Evolutionary conservation across 75 land plant species (phyloP).

Genomic region (Selaginella tamariscina): DNA sequence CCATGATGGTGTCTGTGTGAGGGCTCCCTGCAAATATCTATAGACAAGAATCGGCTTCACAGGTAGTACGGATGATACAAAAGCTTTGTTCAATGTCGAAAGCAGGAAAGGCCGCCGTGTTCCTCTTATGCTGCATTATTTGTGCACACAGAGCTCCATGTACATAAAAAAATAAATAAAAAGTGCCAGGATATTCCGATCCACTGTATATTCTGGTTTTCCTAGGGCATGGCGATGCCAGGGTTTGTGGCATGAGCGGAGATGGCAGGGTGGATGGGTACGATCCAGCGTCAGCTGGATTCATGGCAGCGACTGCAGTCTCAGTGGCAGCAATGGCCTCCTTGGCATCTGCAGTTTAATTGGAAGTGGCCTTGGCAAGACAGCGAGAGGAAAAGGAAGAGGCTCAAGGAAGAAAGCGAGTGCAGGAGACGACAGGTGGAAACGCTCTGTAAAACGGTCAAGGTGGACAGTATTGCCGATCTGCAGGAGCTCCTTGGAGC

Average conservation of each 20-base stretch:
- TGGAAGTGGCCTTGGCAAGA: constrained; percentile 48
- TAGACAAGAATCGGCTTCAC: no score
- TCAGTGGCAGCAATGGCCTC: constrained; percentile 18
- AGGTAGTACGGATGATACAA: no score
- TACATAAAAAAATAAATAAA: no score
- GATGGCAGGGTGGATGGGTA: constrained; percentile 13
- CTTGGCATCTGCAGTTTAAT: constrained; percentile 19
- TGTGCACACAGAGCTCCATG: no score
- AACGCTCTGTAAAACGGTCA: constrained; percentile 50
- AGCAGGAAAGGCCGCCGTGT: no score
- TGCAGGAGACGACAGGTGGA: constrained; percentile 38
- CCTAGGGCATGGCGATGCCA: background rate
- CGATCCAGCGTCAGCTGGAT: constrained; percentile 9
- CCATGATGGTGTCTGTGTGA: no score
- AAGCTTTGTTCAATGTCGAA: no score
- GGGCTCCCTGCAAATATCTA: no score
- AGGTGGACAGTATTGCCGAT: constrained; percentile 65
- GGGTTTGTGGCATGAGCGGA: background rate
- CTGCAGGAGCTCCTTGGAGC: constrained; percentile 83
- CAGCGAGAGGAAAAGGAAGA: constrained; percentile 20
- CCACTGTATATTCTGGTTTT: no score
- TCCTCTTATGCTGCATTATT: no score
- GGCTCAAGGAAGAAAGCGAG: constrained; percentile 53
- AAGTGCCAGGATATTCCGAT: no score
- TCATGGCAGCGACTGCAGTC: constrained; percentile 11